Evolutionary conservation across 225 moss, liverwort and hornwort species (phyloP).

Genomic region (Pseudisothecium myosuroides): DNA sequence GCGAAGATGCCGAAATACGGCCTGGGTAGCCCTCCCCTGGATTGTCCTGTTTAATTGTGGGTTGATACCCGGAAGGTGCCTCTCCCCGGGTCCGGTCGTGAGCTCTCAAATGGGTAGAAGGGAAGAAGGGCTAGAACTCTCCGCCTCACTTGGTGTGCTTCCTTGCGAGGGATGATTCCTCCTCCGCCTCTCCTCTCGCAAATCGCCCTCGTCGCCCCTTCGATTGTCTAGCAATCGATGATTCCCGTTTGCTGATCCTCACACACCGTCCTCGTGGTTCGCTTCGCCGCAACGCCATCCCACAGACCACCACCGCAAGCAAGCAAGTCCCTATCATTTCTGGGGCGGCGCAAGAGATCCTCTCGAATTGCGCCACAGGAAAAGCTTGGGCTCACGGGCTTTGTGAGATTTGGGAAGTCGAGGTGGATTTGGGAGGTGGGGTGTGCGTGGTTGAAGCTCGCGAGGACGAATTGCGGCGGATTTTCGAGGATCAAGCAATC

Average conservation of each 20-base stretch:
- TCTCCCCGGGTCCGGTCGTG: background rate
- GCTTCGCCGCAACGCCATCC: background rate
- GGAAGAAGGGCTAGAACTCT: background rate
- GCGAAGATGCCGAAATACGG: slow-evolving; percentile 1
- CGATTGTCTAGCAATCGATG: background rate
- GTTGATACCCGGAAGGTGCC: background rate
- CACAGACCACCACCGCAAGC: background rate
- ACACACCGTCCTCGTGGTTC: background rate
- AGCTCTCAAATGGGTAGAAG: background rate
- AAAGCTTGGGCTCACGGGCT: background rate
- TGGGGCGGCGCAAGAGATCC: background rate
- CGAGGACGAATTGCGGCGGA: background rate
- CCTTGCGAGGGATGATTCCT: slow-evolving; percentile 18
- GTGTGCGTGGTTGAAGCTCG: background rate
- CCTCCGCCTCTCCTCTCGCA: background rate
- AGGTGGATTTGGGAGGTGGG: background rate
- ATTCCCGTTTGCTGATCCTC: background rate
- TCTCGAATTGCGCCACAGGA: background rate
- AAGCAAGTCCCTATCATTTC: background rate
- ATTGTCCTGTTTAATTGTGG: background rate
- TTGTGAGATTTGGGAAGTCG: background rate
- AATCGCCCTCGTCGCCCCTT: background rate
- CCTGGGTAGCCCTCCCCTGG: background rate
- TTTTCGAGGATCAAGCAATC: background rate
- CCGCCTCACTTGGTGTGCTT: background rate